Evolutionary conservation across 1,139 yeast species (phyloP), one percentile per base, ranked within the genome.

Genomic region (Geotrichum bryndzae): DNA sequence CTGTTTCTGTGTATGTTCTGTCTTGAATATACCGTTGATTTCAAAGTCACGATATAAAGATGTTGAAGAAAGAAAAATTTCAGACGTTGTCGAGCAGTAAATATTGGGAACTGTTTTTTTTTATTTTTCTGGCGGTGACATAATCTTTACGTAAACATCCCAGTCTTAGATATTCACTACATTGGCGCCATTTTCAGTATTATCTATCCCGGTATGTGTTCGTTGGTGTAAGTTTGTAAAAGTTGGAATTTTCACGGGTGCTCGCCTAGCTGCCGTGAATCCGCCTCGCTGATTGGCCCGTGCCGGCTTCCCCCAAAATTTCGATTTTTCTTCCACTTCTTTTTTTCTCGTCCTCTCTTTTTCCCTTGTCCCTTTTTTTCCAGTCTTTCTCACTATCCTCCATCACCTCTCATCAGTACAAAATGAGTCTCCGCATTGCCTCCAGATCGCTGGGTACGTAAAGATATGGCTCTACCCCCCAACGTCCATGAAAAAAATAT

Each of bases 351-450:
- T 15, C 48, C 10, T n/a, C 18, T 41, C n/a, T 18, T n/a, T n/a
- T n/a, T n/a, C 10, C 10, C 10, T 41, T 6, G 23, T 41, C 48
- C 48, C 23, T 41, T n/a, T 41, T 41, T 41, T n/a, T 18, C n/a
- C 13, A n/a, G 25, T 33, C 23, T 31, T 56, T 23, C 53, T 35
- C 23, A 31, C 58, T 56, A 52, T 48, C 45, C 31, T 53, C 33
- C 23, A 29, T 29, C 38, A 27, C 54, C 27, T 52, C 33, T 25
- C 23, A 48, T 50, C 53, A 56, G 46, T 18, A 29, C 62, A 66
- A 54, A 59, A 69, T 69, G 71, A 69, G 71, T 67, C 70, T 69
- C 61, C 70, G 72, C 60, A 64, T 68, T 60, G 70, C 69, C 53
- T 60, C 71, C 56, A 67, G 68, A 59, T 56, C 67, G 58, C 62